Evolutionary conservation across 495 filamentous ascomycete species (phyloP), one percentile per base, ranked within the genome.

Genomic region (Neurospora sp.): DNA sequence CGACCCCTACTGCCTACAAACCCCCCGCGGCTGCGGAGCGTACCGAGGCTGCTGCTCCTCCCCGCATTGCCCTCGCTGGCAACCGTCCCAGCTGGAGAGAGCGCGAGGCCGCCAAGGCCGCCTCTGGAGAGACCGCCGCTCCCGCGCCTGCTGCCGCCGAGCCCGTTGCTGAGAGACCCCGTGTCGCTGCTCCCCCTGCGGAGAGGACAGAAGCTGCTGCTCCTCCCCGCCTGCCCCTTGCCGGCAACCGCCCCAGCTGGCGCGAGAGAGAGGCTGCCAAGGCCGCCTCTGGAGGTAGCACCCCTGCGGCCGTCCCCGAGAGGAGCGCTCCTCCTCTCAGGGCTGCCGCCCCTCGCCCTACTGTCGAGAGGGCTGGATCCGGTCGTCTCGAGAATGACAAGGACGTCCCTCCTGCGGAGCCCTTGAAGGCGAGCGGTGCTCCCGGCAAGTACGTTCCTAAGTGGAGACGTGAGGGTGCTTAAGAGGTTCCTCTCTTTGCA

Each of bases 191-290:
- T 39, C 73, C 78, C 42, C 68, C 74, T 14, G 69, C 79, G 20
- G 74, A 74, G 22, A 83, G 87, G 53, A 82, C 86, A 38, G 39
- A 73, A 40, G 74, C 71, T 11, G 71, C 77, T 41, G 88, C 85
- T 27, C 88, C 91, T 69, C 92, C 93, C 27, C 89, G 88, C 73
- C 86, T 96, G 79, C 84, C 86, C 72, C 85, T 97, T 71, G 85
- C 87, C 70, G 89, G 89, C 61, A 75, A 73, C 77, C 90, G 89
- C 80, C 83, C 88, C 41, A 89, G 86, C 77, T 97, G 94, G 94
- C 91, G 94, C 82, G 94, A 97, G n/a, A 88, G 93, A 61, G 84
- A 92, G 81, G 92, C 91, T 65, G 89, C 89, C 74, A 93, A 88
- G 71, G 80, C 84, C 61, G 78, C 72, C 39, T 73, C 71, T 44